A percentile compares a stretch with the other conserved stretches of the same genome.
Evolutionary conservation across 83 land plant genomes (phyloP).

Genomic region (Isoetes engelmannii): DNA sequence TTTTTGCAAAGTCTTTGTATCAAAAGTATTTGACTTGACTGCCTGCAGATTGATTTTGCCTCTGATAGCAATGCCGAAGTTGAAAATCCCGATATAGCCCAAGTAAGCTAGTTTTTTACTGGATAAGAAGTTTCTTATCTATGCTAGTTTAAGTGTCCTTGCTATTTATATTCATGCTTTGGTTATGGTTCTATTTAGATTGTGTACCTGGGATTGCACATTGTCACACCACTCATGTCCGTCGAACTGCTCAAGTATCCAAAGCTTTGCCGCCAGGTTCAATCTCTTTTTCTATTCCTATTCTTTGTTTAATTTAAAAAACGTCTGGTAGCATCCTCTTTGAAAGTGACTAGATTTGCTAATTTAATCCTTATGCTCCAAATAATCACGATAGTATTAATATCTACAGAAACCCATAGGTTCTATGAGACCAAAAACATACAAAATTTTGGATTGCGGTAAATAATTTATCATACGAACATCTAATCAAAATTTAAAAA

Average conservation of each 20-base stretch:
- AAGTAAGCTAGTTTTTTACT: conserved; percentile 37
- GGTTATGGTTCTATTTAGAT: conserved; percentile 46
- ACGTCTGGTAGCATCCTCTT: too few relatives aligned
- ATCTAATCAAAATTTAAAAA: too few relatives aligned
- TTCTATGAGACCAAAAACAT: too few relatives aligned
- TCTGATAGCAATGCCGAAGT: conserved; percentile 43
- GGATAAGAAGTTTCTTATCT: neutral
- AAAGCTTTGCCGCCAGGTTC: conserved; percentile 80
- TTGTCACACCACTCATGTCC: conserved; percentile 81
- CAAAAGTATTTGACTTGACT: conserved; percentile 2
- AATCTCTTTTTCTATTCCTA: conserved; percentile 7
- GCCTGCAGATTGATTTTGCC: conserved; percentile 80
- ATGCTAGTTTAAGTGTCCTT: neutral
- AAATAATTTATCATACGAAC: too few relatives aligned
- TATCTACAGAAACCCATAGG: too few relatives aligned
- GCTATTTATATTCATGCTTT: neutral
- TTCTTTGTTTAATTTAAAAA: too few relatives aligned
- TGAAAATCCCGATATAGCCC: conserved; percentile 63
- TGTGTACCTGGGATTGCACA: conserved; percentile 80
- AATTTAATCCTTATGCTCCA: too few relatives aligned
- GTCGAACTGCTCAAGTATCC: conserved; percentile 90
- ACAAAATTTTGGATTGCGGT: too few relatives aligned
- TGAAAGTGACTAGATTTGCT: too few relatives aligned
- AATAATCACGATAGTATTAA: too few relatives aligned
- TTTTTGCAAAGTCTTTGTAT: neutral